These are phyloP conservation scores for Medicago lupulina DNA, from an alignment of 306 rosid genomes.

Conservation along the genomic window DNA sequence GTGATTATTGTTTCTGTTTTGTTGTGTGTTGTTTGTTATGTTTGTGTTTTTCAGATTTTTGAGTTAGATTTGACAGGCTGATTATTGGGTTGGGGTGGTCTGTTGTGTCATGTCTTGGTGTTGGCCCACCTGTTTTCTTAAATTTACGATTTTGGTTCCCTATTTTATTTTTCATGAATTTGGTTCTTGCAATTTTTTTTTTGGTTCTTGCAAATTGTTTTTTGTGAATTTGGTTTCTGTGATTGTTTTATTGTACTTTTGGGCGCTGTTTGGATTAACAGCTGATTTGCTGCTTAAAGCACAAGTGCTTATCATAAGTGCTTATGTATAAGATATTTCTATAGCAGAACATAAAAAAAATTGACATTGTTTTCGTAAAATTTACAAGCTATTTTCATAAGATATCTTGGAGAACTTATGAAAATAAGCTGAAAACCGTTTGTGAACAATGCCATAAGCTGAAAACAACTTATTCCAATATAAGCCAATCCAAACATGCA, in stretches of 20 bases:
- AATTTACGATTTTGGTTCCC: neutral
- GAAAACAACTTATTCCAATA: too few species aligned
- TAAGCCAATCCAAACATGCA: too few species aligned
- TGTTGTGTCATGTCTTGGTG: neutral
- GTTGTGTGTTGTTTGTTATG: neutral
- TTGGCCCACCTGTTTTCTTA: neutral
- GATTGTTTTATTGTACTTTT: neutral
- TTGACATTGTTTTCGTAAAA: too few species aligned
- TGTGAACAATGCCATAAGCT: too few species aligned
- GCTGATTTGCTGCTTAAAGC: too few species aligned
- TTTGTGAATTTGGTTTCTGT: neutral
- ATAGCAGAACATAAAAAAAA: too few species aligned
- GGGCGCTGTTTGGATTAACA: too few species aligned
- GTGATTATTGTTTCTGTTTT: neutral
- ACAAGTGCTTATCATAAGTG: too few species aligned
- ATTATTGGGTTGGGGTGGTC: slow-evolving; percentile 44
- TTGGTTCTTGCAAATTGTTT: neutral
- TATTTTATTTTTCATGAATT: neutral
- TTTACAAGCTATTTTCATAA: too few species aligned
- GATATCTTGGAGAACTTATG: too few species aligned
- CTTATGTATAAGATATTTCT: too few species aligned
- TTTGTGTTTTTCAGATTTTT: slow-evolving; percentile 35
- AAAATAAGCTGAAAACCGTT: too few species aligned
- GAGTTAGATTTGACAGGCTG: slow-evolving; percentile 12
- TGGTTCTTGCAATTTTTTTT: neutral